Evolutionary conservation across 345 rosid genomes (phyloP).

Genomic region (Eutrema heterophyllum): DNA sequence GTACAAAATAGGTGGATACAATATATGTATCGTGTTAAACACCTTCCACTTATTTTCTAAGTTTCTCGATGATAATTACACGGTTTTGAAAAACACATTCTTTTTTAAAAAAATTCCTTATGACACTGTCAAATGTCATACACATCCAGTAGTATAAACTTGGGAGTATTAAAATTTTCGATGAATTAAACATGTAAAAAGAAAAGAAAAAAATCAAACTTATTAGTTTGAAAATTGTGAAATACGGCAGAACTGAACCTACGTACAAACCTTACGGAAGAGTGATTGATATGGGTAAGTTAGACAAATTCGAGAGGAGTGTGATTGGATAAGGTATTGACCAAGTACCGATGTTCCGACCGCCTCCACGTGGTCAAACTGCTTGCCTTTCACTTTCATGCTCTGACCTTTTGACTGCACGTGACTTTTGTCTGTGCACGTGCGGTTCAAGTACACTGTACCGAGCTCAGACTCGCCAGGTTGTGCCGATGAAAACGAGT

Average conservation of each 20-base stretch:
- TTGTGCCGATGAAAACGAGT: conserved; percentile 30
- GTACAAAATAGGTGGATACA: background rate
- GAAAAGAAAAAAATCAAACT: background rate
- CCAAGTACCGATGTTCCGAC: conserved; percentile 62
- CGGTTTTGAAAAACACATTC: background rate
- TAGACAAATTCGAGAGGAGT: conserved; percentile 5
- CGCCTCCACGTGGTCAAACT: conserved; percentile 53
- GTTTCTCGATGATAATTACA: background rate
- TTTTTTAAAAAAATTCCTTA: background rate
- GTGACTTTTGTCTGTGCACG: conserved; percentile 40
- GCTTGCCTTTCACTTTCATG: conserved; percentile 31
- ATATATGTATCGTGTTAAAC: background rate
- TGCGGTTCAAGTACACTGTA: conserved; percentile 33
- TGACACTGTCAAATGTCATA: background rate
- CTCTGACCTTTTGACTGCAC: conserved; percentile 52
- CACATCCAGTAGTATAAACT: background rate
- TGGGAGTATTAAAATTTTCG: background rate
- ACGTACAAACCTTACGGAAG: background rate
- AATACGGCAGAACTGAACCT: background rate
- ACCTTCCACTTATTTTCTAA: background rate
- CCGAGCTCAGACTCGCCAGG: conserved; percentile 31
- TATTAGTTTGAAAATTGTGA: background rate
- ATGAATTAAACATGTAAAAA: background rate
- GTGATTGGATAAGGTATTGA: conserved; percentile 42
- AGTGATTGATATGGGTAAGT: conserved; percentile 2